A percentile compares a stretch with the other conserved stretches of the same genome.
These are phyloP conservation scores for Melaleuca quinquenervia DNA, from an alignment of 345 rosid species.

Conservation along the genomic window DNA sequence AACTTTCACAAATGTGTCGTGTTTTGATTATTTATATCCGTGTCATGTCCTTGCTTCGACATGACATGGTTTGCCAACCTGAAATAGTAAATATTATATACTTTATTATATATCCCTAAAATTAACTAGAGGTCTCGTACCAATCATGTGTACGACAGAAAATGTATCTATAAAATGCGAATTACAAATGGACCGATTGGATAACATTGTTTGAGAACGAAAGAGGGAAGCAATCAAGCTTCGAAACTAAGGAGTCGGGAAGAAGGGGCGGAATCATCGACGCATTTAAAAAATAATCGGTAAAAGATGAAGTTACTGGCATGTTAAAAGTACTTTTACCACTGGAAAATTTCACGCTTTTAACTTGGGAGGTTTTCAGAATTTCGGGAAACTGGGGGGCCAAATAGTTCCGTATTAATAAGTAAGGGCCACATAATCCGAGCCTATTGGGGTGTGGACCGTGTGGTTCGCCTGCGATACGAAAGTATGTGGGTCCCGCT, in stretches of 20 bases:
- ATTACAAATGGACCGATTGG: background rate
- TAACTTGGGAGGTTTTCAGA: background rate
- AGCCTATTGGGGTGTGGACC: no score
- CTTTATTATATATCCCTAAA: background rate
- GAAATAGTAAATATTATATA: background rate
- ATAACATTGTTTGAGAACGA: background rate
- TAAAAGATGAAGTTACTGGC: background rate
- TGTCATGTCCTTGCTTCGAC: background rate
- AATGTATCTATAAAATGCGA: background rate
- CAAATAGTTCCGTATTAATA: no score
- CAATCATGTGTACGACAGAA: background rate
- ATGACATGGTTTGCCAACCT: background rate
- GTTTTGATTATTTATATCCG: background rate
- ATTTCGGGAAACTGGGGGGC: background rate
- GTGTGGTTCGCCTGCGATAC: no score
- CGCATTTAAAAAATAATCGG: background rate
- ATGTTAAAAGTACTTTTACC: background rate
- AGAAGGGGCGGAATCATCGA: background rate
- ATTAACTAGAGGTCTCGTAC: background rate
- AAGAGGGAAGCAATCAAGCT: background rate
- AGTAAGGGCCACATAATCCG: no score
- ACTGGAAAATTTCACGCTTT: background rate
- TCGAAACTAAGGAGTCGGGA: accelerated
- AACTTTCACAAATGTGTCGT: no score
- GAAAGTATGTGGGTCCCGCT: no score